Base-by-base conservation (phyloP, 176 grass and related monocot species). In the Echinochloa phyllopogon region DNA sequence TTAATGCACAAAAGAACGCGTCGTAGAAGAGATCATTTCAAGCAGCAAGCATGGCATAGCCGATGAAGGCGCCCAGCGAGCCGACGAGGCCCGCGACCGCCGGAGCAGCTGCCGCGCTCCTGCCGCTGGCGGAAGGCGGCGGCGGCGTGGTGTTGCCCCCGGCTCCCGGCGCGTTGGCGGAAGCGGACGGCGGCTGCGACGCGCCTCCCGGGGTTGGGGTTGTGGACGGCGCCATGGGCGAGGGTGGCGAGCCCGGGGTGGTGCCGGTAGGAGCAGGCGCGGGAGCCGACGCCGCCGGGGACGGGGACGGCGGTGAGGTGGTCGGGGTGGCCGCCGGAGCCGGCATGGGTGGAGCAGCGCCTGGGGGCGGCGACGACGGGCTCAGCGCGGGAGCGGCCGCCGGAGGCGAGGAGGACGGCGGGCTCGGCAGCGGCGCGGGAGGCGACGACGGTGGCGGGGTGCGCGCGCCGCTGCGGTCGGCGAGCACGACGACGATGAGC, bases 401-500 rank as follows among this genome's bases (percentile, higher is more conserved):
- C 0, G 81, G 76, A 0, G 81, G 75, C 5, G 63, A 6, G 4
- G 29, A 33, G 29, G 52, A 27, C 6, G 37, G 9, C 13, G 86
- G 56, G 73, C 48, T 79, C 12, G 74, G 66, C 41, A 25, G 0
- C 5, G 85, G 88, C 24, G 82, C 10, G 15, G 74, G 1, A 8
- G 57, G 24, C 0, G 86, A 55, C 18, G 73, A 43, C 3, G 86
- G 61, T 24, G 58, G 43, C 56, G 57, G 57, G 0, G 57, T 12
- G 39, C 7, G 58, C 0, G 17, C 29, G 29, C 79, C 83, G 36
- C 59, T 62, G 72, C 87, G 84, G 50, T 84, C 60, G 0, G 84
- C 88, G 78, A 98, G 80, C 33, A 98, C 90, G 65, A 89, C 38
- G 57, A 94, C 75, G 41, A 90, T 17, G 78, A 98, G 69, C 25